Base-by-base conservation (phyloP, 352 stramenopile species). In the Phytophthora pini region DNA sequence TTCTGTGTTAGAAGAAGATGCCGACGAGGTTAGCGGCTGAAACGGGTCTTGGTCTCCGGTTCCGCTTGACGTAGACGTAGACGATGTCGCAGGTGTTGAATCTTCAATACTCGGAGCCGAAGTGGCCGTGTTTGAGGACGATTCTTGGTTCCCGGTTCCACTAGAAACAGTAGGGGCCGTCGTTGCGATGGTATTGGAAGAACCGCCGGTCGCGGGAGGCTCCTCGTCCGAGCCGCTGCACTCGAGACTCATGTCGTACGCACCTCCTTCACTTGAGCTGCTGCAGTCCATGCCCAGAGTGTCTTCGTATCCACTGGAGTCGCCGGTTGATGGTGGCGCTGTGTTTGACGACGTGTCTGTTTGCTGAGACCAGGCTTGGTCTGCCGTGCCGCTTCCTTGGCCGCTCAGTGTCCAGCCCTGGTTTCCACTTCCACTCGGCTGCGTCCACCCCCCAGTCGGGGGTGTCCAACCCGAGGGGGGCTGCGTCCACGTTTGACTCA, bases 151-250 rank as follows among this genome's bases (percentile, higher is more conserved):
- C 2, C 24, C 62, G 7, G 13, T 41, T 46, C 44, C 55, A 22
- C 39, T 65, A 2, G 55, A 61, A 11, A 43, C 41, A 8, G 48
- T 40, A 20, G 52, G 61, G 15, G 45, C 27, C 8, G 44, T 22
- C 34, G 36, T 49, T 15, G 52, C 44, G 6, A 13, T 46, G 2
- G 31, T 31, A 27, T 61, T 61, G 0, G 51, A 52, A 7, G 59
- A 61, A 1, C 44, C 51, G 1, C 32, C 34, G 8, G 59, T 57
- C 15, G 52, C 29, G 54, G 17, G 46, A 7, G 47, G 12, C 27
- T 60, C 52, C 12, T 70, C 61, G 31, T 67, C 57, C 0, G 57
- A 59, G 1, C 56, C 56, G 24, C 64, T 68, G 38, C 64, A 61
- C 26, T 72, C 50, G 12, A 72, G 55, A 44, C 48, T 66, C 36